Percentiles rank a stretch among this genome's conserved stretches.
These are phyloP conservation scores for Neopestalotiopsis sp. DNA, from an alignment of 2,329 filamentous ascomycete species.

Conservation along the genomic window DNA sequence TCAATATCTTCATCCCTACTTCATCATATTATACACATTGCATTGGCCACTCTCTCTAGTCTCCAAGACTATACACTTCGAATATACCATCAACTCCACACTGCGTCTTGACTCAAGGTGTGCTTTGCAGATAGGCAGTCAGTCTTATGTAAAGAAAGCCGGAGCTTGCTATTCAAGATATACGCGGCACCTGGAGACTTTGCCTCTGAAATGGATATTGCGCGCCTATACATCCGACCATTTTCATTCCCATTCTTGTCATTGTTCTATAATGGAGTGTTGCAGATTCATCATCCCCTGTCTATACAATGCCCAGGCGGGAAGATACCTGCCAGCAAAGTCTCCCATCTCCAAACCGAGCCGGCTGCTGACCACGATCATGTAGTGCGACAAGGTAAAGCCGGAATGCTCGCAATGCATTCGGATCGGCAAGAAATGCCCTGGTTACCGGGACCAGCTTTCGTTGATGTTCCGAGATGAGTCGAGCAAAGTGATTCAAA, in stretches of 20 bases:
- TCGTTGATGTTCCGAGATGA: slow-evolving; percentile 72
- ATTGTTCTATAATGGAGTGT: background rate
- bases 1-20: slow-evolving; percentile 9
- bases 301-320: no score
- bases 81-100: background rate
- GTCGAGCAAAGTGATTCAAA: slow-evolving; percentile 65
- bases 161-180: background rate
- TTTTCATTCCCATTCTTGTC: background rate
- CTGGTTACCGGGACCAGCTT: slow-evolving; percentile 68
- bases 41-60: background rate
- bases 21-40: background rate
- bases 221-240: background rate
- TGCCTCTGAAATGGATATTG: background rate
- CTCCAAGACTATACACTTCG: slow-evolving; percentile 2
- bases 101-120: background rate
- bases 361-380: slow-evolving; percentile 18
- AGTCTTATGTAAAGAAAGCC: background rate
- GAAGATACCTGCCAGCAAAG: no score
- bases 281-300: no score
- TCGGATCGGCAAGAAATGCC: slow-evolving; percentile 64
- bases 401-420: slow-evolving; percentile 69
- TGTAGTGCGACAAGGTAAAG: slow-evolving; percentile 64
- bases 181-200: background rate
- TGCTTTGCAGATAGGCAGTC: background rate
- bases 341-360: slow-evolving; percentile 1